phyloP scores from a whole-genome alignment of 2,329 filamentous ascomycete genomes.

The Penicillium sp. region DNA sequence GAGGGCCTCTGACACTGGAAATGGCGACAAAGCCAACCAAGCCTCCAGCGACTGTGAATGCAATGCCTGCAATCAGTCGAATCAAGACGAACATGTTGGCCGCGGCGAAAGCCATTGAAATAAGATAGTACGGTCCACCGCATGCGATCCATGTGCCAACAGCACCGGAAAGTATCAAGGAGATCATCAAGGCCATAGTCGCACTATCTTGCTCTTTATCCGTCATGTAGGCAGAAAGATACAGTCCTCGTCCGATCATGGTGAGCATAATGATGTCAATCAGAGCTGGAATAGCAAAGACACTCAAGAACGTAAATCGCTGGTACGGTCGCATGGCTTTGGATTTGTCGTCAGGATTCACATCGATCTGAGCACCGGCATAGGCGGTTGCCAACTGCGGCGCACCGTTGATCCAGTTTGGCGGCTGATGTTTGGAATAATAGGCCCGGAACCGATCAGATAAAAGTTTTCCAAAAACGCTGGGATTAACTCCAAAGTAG shows the following conservation, averaged over 20 bases:
- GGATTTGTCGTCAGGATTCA: constrained; percentile 50
- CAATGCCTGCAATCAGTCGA: constrained; percentile 54
- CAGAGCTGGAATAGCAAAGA: constrained; percentile 65
- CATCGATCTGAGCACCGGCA: constrained; percentile 55
- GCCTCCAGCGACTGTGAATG: constrained; percentile 55
- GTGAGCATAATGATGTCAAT: constrained; percentile 63
- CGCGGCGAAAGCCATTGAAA: constrained; percentile 58
- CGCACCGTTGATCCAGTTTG: constrained; percentile 54
- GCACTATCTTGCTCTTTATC: constrained; percentile 54
- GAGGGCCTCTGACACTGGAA: constrained; percentile 46
- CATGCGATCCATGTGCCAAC: constrained; percentile 66
- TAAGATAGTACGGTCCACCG: constrained; percentile 64
- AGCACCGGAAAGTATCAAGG: constrained; percentile 61
- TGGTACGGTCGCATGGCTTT: constrained; percentile 51
- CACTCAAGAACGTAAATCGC: constrained; percentile 60
- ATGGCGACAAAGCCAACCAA: constrained; percentile 58
- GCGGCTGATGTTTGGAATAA: constrained; percentile 52
- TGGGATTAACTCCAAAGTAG: constrained; percentile 61
- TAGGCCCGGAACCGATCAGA: constrained; percentile 47
- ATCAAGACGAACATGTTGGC: constrained; percentile 59
- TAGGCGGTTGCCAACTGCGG: constrained; percentile 55
- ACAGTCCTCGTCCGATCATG: constrained; percentile 61
- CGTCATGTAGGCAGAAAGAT: constrained; percentile 61
- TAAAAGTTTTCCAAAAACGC: constrained; percentile 49
- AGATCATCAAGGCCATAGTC: constrained; percentile 61